These are phyloP conservation scores for Salix viminalis DNA, from an alignment of 345 rosid genomes.

Conservation along the genomic window DNA sequence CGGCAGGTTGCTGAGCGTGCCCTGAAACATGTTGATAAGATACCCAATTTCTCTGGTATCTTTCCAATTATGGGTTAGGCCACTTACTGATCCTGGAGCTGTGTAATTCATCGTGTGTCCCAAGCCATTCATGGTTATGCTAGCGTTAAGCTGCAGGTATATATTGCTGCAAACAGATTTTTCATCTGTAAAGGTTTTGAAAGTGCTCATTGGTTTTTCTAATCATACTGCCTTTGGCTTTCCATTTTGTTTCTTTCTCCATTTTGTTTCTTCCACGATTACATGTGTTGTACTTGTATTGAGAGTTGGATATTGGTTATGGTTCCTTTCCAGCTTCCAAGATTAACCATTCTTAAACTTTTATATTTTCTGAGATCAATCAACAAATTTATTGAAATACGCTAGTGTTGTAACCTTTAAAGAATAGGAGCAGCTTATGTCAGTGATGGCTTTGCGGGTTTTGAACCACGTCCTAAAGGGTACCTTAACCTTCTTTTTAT, in stretches of 20 bases:
- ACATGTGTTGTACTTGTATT: not conserved
- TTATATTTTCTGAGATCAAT: not conserved
- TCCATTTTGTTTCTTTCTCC: not conserved
- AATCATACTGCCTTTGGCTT: conserved; percentile 4
- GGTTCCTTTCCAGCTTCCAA: not conserved
- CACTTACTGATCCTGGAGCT: conserved; percentile 6
- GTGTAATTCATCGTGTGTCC: conserved; percentile 19
- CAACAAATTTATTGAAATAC: not conserved
- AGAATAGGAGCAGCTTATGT: not conserved
- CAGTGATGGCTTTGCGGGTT: not conserved
- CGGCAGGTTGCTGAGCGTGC: conserved; percentile 88
- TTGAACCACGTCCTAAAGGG: not conserved
- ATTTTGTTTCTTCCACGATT: not conserved
- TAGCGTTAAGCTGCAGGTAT: conserved; percentile 24
- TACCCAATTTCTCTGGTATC: conserved; percentile 92
- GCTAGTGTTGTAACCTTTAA: not conserved
- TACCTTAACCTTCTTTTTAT: not conserved
- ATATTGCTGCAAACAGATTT: conserved; percentile 30
- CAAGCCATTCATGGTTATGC: conserved; percentile 10
- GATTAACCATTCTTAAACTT: not conserved
- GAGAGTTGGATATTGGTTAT: not conserved
- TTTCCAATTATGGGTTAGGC: conserved; percentile 52
- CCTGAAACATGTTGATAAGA: conserved; percentile 75
- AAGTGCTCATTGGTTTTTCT: conserved; percentile 26
- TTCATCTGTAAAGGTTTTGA: conserved; percentile 21